Evolutionary conservation across 2,329 filamentous ascomycete species (phyloP).

Genomic region (Albifimbria verrucaria): DNA sequence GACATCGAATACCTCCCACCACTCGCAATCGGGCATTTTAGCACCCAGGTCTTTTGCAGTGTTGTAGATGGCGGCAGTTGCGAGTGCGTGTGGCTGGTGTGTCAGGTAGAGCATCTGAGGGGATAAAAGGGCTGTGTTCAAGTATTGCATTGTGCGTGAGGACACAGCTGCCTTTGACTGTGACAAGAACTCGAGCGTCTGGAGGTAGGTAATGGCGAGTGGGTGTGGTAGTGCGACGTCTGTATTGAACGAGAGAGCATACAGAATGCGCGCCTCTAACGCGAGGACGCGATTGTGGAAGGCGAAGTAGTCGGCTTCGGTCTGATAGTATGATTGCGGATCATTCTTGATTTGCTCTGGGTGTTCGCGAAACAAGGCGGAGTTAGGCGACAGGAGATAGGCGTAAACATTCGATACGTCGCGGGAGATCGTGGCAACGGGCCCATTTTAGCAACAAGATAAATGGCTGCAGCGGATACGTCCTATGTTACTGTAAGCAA

Average conservation of each 20-base stretch:
- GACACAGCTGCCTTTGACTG: conserved; percentile 51
- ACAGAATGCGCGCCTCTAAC: conserved; percentile 76
- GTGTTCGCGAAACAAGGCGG: conserved; percentile 47
- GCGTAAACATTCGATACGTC: conserved; percentile 82
- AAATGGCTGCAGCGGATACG: conserved; percentile 76
- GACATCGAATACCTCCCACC: conserved; percentile 99
- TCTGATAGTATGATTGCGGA: conserved; percentile 62
- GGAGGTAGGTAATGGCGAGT: conserved; percentile 86
- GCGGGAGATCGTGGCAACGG: conserved; percentile 72
- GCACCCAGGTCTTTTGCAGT: conserved; percentile 73
- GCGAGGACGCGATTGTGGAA: conserved; percentile 63
- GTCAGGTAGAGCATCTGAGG: conserved; percentile 89
- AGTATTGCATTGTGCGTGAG: conserved; percentile 65
- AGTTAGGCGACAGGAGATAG: conserved; percentile 67
- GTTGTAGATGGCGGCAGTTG: conserved; percentile 87
- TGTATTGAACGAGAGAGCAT: conserved; percentile 74
- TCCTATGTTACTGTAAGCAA: conserved; percentile 49
- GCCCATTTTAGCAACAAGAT: conserved; percentile 79
- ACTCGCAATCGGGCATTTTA: conserved; percentile 78
- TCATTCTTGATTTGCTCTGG: conserved; percentile 28
- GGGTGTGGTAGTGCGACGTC: conserved; percentile 84
- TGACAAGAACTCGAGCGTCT: conserved; percentile 72
- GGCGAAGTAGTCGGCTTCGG: conserved; percentile 67
- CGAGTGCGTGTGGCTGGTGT: conserved; percentile 82
- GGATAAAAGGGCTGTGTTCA: conserved; percentile 83